Percentiles rank a stretch among this genome's conserved stretches.
These are phyloP conservation scores for Phytopythium ostracodes DNA, from an alignment of 352 stramenopile species.

Conservation along the genomic window DNA sequence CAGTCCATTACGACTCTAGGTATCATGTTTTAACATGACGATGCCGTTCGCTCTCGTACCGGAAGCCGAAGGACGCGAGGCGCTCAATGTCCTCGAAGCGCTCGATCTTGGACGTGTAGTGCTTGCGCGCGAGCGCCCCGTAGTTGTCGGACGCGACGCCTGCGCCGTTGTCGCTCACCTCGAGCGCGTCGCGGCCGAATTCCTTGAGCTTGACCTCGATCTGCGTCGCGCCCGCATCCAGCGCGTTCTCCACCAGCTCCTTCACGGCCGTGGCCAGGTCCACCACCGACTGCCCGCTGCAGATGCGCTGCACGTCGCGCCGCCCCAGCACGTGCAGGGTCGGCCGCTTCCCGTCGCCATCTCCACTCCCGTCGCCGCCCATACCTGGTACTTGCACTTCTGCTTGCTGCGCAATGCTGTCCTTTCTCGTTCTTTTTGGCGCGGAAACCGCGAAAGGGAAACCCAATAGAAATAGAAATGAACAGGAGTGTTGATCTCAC, in stretches of 20 bases:
- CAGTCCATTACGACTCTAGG: neutral
- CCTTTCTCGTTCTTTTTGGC: slow-evolving; percentile 1
- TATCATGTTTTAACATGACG: no score
- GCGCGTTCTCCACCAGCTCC: slow-evolving; percentile 95
- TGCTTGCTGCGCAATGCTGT: neutral
- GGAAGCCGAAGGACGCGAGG: slow-evolving; percentile 92
- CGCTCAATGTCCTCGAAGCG: slow-evolving; percentile 92
- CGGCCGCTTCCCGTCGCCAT: neutral
- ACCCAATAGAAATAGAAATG: neutral
- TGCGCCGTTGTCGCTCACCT: slow-evolving; percentile 95
- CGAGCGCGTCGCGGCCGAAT: slow-evolving; percentile 89
- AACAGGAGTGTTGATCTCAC: no score
- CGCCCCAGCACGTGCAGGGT: slow-evolving; percentile 37
- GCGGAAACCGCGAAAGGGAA: neutral
- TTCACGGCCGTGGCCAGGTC: slow-evolving; percentile 96
- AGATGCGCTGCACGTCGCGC: slow-evolving; percentile 63
- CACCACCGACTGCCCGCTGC: slow-evolving; percentile 93
- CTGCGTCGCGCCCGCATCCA: slow-evolving; percentile 62
- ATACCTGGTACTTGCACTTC: neutral
- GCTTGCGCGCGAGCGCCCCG: slow-evolving; percentile 81
- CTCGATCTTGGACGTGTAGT: slow-evolving; percentile 96
- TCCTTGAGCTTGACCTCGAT: slow-evolving; percentile 91
- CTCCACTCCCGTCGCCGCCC: neutral
- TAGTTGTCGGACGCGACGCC: slow-evolving; percentile 85
- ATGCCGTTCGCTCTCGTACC: slow-evolving; percentile 23